Evolutionary conservation across 1,284 basidiomycete species (phyloP).

Genomic region (Rhodotorula sp.): DNA sequence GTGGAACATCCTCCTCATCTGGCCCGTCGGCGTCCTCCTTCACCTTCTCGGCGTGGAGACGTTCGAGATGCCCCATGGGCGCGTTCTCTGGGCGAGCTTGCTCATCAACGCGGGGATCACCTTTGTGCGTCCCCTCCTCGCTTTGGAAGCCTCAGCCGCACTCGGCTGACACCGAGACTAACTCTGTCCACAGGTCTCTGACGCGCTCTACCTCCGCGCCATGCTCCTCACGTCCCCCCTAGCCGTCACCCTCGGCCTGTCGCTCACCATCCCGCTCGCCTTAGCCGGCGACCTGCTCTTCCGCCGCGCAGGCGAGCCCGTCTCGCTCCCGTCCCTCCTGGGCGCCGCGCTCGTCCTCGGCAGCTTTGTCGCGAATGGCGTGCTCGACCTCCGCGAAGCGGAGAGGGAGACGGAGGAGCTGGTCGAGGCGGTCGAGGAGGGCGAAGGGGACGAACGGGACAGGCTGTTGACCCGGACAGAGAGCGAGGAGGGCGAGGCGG

Average conservation of each 20-base stretch:
- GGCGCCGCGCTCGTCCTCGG: slow-evolving; percentile 38
- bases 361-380: slow-evolving; percentile 38
- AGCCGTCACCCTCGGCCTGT: slow-evolving; percentile 89
- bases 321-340: slow-evolving; percentile 26
- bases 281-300: slow-evolving; percentile 73
- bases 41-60: slow-evolving; percentile 74
- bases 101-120: slow-evolving; percentile 63
- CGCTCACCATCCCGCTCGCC: slow-evolving; percentile 90
- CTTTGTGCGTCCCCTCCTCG: slow-evolving; percentile 50
- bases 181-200: slow-evolving; percentile 23
- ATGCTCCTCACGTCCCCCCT: slow-evolving; percentile 92
- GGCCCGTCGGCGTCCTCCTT: slow-evolving; percentile 79
- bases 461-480: slow-evolving; percentile 2
- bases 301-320: slow-evolving; percentile 55
- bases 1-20: slow-evolving; percentile 78
- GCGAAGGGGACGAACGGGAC: neutral
- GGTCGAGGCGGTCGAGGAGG: slow-evolving; percentile 3
- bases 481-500: neutral
- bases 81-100: slow-evolving; percentile 65
- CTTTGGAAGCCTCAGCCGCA: slow-evolving; percentile 44
- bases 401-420: slow-evolving; percentile 18
- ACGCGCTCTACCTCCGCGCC: slow-evolving; percentile 56
- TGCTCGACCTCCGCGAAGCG: slow-evolving; percentile 34
- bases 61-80: slow-evolving; percentile 70
- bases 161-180: neutral